These are phyloP conservation scores for Botryotinia convoluta DNA, from an alignment of 2,329 filamentous ascomycete genomes.

Conservation along the genomic window DNA sequence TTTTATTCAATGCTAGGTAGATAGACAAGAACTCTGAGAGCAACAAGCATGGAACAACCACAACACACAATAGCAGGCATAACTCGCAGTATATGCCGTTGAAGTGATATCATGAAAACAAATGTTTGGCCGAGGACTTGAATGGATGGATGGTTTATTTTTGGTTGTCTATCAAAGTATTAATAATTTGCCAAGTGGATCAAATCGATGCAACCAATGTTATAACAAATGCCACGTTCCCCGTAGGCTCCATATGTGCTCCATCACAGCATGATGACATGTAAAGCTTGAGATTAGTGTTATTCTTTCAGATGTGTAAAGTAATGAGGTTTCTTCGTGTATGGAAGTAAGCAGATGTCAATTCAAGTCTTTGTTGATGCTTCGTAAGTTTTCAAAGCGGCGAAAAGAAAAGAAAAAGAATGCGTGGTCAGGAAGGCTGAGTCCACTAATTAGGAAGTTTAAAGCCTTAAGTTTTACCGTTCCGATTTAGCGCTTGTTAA, in stretches of 20 bases:
- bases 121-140: background rate
- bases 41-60: background rate
- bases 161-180: background rate
- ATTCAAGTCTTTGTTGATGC: constrained; percentile 4
- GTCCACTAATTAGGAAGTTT: constrained; percentile 5
- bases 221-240: constrained; percentile 14
- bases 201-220: background rate
- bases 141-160: background rate
- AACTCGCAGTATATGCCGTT: background rate
- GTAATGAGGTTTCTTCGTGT: background rate
- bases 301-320: background rate
- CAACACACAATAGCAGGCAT: background rate
- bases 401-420: background rate
- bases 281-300: background rate
- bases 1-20: background rate
- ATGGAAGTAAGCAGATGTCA: background rate
- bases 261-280: constrained; percentile 7
- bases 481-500: constrained; percentile 13
- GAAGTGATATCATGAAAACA: background rate
- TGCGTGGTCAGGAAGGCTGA: constrained; percentile 16
- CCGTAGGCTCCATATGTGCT: background rate
- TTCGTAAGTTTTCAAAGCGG: background rate
- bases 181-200: background rate
- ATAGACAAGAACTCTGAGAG: background rate
- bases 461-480: background rate